These are phyloP conservation scores for Fraxinus dipetala DNA, from an alignment of 305 asterid genomes.

Conservation along the genomic window DNA sequence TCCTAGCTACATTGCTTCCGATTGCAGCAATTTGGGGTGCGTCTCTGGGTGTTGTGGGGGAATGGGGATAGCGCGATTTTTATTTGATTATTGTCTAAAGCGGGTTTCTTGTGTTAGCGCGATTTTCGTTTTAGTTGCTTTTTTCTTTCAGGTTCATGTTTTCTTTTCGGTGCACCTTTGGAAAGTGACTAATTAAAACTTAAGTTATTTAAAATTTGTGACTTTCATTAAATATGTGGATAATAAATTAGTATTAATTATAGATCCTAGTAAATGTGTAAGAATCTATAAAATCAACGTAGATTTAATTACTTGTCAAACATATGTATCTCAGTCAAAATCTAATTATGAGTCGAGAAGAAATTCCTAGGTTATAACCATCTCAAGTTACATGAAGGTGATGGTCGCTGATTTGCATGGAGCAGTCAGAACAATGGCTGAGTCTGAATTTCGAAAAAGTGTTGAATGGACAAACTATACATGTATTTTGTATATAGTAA, in stretches of 20 bases:
- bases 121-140: neutral
- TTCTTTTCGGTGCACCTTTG: neutral
- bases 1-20: conserved; percentile 16
- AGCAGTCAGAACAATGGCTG: neutral
- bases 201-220: neutral
- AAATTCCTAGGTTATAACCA: neutral
- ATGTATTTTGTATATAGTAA: too few relatives aligned
- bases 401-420: too few relatives aligned
- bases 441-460: neutral
- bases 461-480: too few relatives aligned
- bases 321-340: neutral
- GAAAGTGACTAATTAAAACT: neutral
- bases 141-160: too few relatives aligned
- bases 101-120: neutral
- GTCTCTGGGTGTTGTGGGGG: neutral
- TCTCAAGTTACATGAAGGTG: neutral
- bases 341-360: neutral
- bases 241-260: too few relatives aligned
- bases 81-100: neutral
- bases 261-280: too few relatives aligned
- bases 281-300: too few relatives aligned
- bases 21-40: conserved; percentile 23
- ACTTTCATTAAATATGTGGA: neutral
- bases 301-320: too few relatives aligned
- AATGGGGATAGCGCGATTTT: neutral